Base-by-base conservation (phyloP, 2,329 filamentous ascomycete genomes). In the Tolypocladium sp. region DNA sequence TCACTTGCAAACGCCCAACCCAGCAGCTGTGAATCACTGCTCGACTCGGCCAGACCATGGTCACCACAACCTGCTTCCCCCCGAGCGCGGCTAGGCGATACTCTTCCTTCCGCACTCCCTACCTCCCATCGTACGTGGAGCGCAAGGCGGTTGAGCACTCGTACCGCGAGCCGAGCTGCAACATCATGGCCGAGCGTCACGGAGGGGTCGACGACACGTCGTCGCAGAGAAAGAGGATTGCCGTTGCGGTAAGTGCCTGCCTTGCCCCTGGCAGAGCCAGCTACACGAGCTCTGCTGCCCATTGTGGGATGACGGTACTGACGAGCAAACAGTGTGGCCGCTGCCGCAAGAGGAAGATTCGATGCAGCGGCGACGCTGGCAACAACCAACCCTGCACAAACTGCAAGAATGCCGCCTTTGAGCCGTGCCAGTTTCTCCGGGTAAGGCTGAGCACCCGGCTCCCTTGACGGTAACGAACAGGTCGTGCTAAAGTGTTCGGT, bases 311-410 rank as follows among this genome's bases (percentile, higher is more conserved):
- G 10, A 4, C 20, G 20, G 13, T 17, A 63, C 65, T 67, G 64
- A 68, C 65, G 60, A 42, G 56, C 61, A 40, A 56, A 59, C 64
- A 97, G 93, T 97, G 93, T 72, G 85, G 86, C 41, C 86, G 93
- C 65, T 97, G 93, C 74, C 86, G 93, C 61, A 92, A 93, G 76
- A 85, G 93, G 60, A 97, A 97, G 79, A 97, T 97, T 67, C 88
- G 91, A 66, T 97, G 93, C 76, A 96, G 90, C 68, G 93, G 93
- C 51, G 91, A 96, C 70, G 79, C 82, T 40, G 89, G 89, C 38
- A 84, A 88, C 67, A 89, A 88, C n/a, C 76, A 79, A 44, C 86
- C 87, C n/a, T 97, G 93, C 73, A 79, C 82, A 13, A 96, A 92
- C 72, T 97, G 93, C 77, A 88, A 85, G 67, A 85, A 80, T 62